phyloP scores from a whole-genome alignment of 805 yeast genomes.

The Starmerella scarabaei region DNA sequence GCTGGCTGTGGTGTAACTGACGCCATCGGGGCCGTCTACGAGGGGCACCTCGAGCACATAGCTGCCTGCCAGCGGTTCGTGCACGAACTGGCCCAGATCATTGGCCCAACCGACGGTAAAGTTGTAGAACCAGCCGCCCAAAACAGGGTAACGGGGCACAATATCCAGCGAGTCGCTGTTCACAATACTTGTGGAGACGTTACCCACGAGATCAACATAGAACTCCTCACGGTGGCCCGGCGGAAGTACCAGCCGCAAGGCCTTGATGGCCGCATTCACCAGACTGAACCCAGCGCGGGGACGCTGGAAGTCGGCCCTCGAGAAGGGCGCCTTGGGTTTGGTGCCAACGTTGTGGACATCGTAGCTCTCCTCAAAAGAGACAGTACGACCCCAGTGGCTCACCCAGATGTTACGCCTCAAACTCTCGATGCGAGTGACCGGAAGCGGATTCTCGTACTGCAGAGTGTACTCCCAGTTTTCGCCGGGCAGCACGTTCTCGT shows the following conservation, averaged over 20 bases:
- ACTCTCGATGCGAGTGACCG: slow-evolving; percentile 47
- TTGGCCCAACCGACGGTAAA: slow-evolving; percentile 92
- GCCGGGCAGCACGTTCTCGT: slow-evolving; percentile 34
- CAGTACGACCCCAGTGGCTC: slow-evolving; percentile 64
- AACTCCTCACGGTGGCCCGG: slow-evolving; percentile 50
- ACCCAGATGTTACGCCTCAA: slow-evolving; percentile 73
- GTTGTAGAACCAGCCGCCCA: slow-evolving; percentile 93
- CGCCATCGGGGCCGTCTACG: slow-evolving; percentile 54
- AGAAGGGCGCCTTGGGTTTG: slow-evolving; percentile 43
- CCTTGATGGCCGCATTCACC: slow-evolving; percentile 47
- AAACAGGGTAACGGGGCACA: slow-evolving; percentile 83
- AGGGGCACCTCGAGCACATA: slow-evolving; percentile 58
- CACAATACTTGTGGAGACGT: slow-evolving; percentile 59
- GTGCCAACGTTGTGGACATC: slow-evolving; percentile 71
- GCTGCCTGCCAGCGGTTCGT: slow-evolving; percentile 33
- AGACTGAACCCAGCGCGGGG: slow-evolving; percentile 37
- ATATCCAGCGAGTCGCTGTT: slow-evolving; percentile 36
- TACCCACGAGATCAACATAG: slow-evolving; percentile 82
- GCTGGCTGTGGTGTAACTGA: slow-evolving; percentile 45
- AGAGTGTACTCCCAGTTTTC: slow-evolving; percentile 40
- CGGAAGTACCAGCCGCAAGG: slow-evolving; percentile 45
- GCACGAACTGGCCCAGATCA: slow-evolving; percentile 41
- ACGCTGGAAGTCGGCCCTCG: slow-evolving; percentile 62
- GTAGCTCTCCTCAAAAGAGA: slow-evolving; percentile 74
- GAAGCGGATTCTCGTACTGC: slow-evolving; percentile 50